Conservation (phyloP, 805 yeast genomes). For the Suhomyces sp. region DNA sequence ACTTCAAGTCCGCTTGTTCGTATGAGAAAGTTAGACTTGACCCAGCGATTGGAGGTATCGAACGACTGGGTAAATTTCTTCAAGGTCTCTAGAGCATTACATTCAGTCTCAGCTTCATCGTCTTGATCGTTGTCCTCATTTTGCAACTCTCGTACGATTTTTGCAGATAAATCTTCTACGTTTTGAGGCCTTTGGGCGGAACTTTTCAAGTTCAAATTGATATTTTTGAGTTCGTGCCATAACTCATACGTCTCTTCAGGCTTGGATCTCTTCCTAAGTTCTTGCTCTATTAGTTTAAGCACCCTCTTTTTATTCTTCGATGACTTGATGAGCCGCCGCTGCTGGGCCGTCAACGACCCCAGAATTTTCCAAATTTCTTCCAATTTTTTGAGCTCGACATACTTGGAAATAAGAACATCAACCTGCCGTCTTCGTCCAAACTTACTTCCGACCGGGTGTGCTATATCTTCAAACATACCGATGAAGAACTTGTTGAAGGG, state of each 20-base stretch:
- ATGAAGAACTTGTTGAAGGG: not conserved
- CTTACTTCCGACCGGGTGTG: not conserved
- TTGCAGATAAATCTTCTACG: slow-evolving; percentile 6
- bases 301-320: slow-evolving; percentile 11
- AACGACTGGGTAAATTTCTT: slow-evolving; percentile 12
- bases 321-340: slow-evolving; percentile 8
- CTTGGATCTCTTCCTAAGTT: slow-evolving; percentile 19
- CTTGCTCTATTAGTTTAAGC: slow-evolving; percentile 22
- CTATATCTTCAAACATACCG: slow-evolving; percentile 8
- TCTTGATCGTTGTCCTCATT: slow-evolving; percentile 2
- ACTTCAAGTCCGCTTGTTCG: slow-evolving; percentile 18
- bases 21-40: slow-evolving; percentile 19
- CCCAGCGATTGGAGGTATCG: slow-evolving; percentile 18
- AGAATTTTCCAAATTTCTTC: slow-evolving; percentile 9
- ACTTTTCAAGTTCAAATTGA: slow-evolving; percentile 12
- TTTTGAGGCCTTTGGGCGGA: slow-evolving; percentile 3
- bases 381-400: slow-evolving; percentile 16
- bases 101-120: slow-evolving; percentile 4
- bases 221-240: slow-evolving; percentile 25
- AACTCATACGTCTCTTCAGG: slow-evolving; percentile 36
- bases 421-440: slow-evolving; percentile 3
- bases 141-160: not conserved
- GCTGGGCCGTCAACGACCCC: slow-evolving; percentile 2
- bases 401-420: slow-evolving; percentile 11
- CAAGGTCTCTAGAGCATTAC: not conserved